Conservation (phyloP, 495 filamentous ascomycete genomes). For the Hypomontagnella submonticulosa region DNA sequence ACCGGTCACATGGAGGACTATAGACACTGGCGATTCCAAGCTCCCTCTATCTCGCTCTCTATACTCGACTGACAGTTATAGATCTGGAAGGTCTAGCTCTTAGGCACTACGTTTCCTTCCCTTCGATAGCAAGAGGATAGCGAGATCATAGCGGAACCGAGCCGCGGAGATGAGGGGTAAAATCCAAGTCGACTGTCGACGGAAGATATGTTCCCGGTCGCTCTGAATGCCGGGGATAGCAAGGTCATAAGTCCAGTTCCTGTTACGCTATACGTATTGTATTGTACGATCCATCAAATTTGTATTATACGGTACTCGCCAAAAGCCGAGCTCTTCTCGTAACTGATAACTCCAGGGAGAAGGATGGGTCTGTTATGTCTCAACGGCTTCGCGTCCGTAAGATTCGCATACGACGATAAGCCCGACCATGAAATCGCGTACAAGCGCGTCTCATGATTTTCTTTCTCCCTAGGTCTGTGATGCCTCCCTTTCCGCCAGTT, state of each 20-base stretch:
- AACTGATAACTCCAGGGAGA: slow-evolving; percentile 8
- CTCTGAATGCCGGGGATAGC: slow-evolving; percentile 36
- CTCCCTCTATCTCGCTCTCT: slow-evolving; percentile 14
- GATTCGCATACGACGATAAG: slow-evolving; percentile 9
- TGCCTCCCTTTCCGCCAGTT: slow-evolving; percentile 23
- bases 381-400: slow-evolving; percentile 27
- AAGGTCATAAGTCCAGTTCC: slow-evolving; percentile 29
- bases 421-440: slow-evolving; percentile 18
- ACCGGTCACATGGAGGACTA: slow-evolving; percentile 46
- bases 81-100: slow-evolving; percentile 35
- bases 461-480: slow-evolving; percentile 16
- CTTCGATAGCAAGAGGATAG: slow-evolving; percentile 32
- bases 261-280: slow-evolving; percentile 39
- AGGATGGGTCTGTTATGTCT: slow-evolving; percentile 9
- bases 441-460: slow-evolving; percentile 12
- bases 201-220: slow-evolving; percentile 36
- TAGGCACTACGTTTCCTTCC: slow-evolving; percentile 5
- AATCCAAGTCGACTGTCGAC: slow-evolving; percentile 26
- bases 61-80: slow-evolving; percentile 25
- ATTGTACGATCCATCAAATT: not conserved
- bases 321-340: slow-evolving; percentile 13
- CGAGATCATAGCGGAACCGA: slow-evolving; percentile 40
- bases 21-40: slow-evolving; percentile 31
- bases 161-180: slow-evolving; percentile 48
- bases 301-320: slow-evolving; percentile 10